Evolutionary conservation across 2,329 filamentous ascomycete genomes (phyloP).

Genomic region (Metarhizium robertsii): DNA sequence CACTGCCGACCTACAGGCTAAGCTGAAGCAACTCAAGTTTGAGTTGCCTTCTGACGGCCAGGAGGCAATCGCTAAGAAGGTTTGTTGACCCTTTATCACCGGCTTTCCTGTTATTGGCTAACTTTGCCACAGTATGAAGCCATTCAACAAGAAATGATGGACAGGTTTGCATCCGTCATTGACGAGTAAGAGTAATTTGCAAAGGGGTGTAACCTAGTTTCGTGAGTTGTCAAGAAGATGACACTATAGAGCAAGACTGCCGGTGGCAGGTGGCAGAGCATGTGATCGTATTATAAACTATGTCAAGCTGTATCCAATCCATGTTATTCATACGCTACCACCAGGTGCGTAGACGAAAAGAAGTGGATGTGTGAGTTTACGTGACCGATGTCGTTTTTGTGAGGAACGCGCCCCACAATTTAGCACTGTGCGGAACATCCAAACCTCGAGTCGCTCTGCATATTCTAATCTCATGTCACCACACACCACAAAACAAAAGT

Average conservation of each 20-base stretch:
- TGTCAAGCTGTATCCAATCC: not conserved
- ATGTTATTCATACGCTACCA: not conserved
- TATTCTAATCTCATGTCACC: not conserved
- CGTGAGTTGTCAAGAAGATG: slow-evolving; percentile 10
- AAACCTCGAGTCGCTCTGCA: not conserved
- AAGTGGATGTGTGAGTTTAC: not conserved
- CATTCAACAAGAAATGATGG: slow-evolving; percentile 82
- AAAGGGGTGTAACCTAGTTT: not conserved
- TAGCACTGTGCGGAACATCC: not conserved
- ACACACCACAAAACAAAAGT: not conserved
- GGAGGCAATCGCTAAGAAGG: slow-evolving; percentile 75
- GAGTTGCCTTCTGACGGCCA: slow-evolving; percentile 82
- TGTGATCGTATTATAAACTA: slow-evolving; percentile 1
- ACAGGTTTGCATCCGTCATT: slow-evolving; percentile 93
- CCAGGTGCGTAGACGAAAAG: not conserved
- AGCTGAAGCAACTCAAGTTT: slow-evolving; percentile 91
- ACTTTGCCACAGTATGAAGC: slow-evolving; percentile 67
- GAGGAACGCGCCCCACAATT: not conserved
- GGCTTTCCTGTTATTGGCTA: slow-evolving; percentile 20
- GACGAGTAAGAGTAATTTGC: slow-evolving; percentile 63
- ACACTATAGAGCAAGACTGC: slow-evolving; percentile 17
- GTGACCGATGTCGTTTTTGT: not conserved
- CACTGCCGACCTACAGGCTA: slow-evolving; percentile 74
- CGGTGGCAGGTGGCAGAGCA: slow-evolving; percentile 6
- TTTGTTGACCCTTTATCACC: slow-evolving; percentile 28